Evolutionary conservation across 1,284 basidiomycete genomes (phyloP).

Genomic region (Rhodotorula mucilaginosa): DNA sequence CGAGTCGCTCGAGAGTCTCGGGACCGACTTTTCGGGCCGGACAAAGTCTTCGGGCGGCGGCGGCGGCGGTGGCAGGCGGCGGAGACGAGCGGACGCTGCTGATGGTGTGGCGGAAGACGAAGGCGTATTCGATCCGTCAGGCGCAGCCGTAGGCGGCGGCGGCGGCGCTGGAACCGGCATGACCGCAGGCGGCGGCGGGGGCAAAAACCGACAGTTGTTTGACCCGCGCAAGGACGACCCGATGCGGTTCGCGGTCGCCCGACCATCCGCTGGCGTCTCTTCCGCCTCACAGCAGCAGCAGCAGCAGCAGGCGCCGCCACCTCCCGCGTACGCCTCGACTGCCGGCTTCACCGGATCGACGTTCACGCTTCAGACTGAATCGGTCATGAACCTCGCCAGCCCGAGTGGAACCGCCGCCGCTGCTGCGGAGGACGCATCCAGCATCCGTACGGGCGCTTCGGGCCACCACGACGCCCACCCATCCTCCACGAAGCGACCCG

Average conservation of each 20-base stretch:
- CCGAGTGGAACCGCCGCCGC: neutral
- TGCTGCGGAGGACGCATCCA: conserved; percentile 56
- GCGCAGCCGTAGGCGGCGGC: neutral
- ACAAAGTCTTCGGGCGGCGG: conserved; percentile 8
- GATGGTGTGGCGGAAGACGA: conserved; percentile 8
- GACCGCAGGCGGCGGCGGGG: neutral
- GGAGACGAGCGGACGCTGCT: conserved; percentile 5
- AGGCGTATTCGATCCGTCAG: neutral
- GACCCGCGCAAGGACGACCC: conserved; percentile 82
- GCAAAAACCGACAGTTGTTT: conserved; percentile 62
- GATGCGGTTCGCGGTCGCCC: conserved; percentile 62
- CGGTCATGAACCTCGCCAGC: neutral
- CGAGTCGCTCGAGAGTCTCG: conserved; percentile 35
- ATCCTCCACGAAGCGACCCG: conserved; percentile 57
- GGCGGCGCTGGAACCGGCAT: neutral
- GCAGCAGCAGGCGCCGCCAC: too few relatives aligned
- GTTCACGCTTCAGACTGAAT: neutral
- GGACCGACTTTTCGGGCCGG: conserved; percentile 23
- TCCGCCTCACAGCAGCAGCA: conserved; percentile 47
- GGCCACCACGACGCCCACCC: neutral
- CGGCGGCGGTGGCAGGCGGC: conserved; percentile 11
- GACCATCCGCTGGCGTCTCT: conserved; percentile 52
- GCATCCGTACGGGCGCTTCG: conserved; percentile 65
- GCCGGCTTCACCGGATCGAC: neutral
- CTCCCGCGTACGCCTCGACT: neutral